Evolutionary conservation across 768 basidiomycete genomes (phyloP), one percentile per base, ranked within the genome.

Genomic region (Terana coerulea): DNA sequence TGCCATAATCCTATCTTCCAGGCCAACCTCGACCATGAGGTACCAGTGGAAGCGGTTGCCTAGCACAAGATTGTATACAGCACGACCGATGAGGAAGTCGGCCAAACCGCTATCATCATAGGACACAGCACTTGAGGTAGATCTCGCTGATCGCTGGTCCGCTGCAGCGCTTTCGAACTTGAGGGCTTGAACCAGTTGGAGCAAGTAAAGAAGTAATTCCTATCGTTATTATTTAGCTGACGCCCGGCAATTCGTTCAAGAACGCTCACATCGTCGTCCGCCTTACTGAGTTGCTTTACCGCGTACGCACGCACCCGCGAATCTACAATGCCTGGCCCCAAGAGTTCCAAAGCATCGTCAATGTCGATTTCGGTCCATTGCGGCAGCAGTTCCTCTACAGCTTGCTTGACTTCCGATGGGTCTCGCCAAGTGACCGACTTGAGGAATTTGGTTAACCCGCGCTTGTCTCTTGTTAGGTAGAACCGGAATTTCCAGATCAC

Each of bases 401-500:
- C 97, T 64, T 98, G 97, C 64, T 95, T 95, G 22, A 97, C 94
- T 69, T 99, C 97, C 9, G 88, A 88, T 0, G 88, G 83, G 66
- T 99, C 97, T 33, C 93, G 78, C 97, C 97, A 98, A 17, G 95
- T 93, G 31, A 99, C 97, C 26, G 92, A 93, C 67, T 92, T 98
- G 47, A 99, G 77, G 70, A 99, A 99, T 66, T 99, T 99, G 29
- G 95, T 98, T 34, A 98, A 77, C 2, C 95, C 94, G 9, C 90
- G 84, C 69, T 92, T 95, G 67, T 95, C 91, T 29, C 93, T 75
- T 2, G 86, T 83, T 10, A 99, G 83, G 59, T 97, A 98, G 71
- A 98, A 99, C n/a, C 97, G 82, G 76, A 95, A 99, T 67, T 95
- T 95, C 97, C 97, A 99, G 33, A 98, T 85, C 35, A 95, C 73